Percentiles rank a stretch among this genome's conserved stretches.
These are phyloP conservation scores for Backusella tuberculispora DNA, from an alignment of 192 early-diverging fungal species.

Conservation along the genomic window DNA sequence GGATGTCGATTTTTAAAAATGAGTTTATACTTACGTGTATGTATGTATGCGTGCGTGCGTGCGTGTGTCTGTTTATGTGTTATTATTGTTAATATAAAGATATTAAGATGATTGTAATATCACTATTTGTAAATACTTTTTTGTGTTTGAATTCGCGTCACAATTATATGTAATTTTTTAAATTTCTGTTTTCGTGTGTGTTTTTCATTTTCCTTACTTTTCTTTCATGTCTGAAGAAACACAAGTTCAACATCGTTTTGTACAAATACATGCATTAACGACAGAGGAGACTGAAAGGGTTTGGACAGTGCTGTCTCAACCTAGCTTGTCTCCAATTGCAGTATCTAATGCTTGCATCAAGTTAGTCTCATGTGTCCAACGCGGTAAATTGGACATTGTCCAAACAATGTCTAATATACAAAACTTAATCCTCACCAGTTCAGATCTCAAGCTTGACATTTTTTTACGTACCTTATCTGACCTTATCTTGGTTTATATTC, in stretches of 20 bases:
- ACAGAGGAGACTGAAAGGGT: slow-evolving; percentile 14
- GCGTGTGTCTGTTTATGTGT: background rate
- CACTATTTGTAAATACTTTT: slow-evolving; percentile 5
- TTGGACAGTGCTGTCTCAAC: slow-evolving; percentile 10
- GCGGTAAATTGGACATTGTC: background rate
- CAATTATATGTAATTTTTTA: background rate
- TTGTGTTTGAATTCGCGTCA: background rate
- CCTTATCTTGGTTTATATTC: background rate
- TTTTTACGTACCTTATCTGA: slow-evolving; percentile 24
- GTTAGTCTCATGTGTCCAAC: background rate
- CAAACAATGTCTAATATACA: slow-evolving; percentile 22
- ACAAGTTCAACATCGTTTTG: slow-evolving; percentile 25
- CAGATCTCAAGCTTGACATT: slow-evolving; percentile 18
- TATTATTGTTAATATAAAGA: background rate
- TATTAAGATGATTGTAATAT: background rate
- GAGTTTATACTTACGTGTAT: background rate
- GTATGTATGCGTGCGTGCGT: no score
- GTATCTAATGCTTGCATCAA: slow-evolving; percentile 22
- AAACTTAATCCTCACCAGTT: slow-evolving; percentile 19
- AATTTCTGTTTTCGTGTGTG: background rate
- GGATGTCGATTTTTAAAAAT: slow-evolving; percentile 67
- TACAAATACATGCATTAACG: slow-evolving; percentile 20
- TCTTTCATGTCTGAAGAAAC: slow-evolving; percentile 14
- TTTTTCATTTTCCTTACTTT: background rate
- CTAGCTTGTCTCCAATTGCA: slow-evolving; percentile 17